Conservation (phyloP, 75 land plant species). For the Selaginella moellendorffii region DNA sequence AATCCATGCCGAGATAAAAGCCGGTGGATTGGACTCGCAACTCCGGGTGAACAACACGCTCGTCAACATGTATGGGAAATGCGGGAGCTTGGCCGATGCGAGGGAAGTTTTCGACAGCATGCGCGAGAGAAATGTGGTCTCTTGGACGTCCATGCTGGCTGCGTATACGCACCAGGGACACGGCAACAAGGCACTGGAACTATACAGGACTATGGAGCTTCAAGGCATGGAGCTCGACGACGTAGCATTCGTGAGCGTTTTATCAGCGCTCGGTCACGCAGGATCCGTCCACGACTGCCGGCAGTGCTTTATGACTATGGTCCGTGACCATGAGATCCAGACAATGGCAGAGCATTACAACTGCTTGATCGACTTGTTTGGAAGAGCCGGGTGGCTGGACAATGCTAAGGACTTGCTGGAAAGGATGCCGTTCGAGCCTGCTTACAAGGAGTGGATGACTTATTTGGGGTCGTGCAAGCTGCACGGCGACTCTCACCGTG, state of each 20-base stretch:
- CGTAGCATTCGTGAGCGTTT: slow-evolving; percentile 24
- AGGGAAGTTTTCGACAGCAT: slow-evolving; percentile 16
- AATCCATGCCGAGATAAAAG: no score
- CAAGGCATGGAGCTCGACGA: slow-evolving; percentile 21
- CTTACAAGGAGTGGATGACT: no score
- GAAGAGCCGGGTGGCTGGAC: not conserved
- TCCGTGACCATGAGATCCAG: not conserved
- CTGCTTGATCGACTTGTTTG: not conserved
- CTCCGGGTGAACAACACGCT: slow-evolving; percentile 44
- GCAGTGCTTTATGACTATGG: not conserved
- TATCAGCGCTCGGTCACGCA: slow-evolving; percentile 23
- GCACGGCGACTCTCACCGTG: not conserved
- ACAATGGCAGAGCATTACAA: not conserved
- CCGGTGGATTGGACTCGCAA: slow-evolving; percentile 22
- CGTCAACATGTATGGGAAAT: slow-evolving; percentile 58
- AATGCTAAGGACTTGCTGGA: no score
- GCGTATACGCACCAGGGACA: slow-evolving; percentile 13
- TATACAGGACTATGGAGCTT: slow-evolving; percentile 14
- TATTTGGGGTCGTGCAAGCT: not conserved
- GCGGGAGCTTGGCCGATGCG: slow-evolving; percentile 19
- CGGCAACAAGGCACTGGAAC: slow-evolving; percentile 9
- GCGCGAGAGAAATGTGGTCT: slow-evolving; percentile 19
- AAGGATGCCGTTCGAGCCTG: no score
- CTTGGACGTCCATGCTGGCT: slow-evolving; percentile 13
- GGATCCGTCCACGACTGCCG: slow-evolving; percentile 30